Base-by-base conservation (phyloP, 73 alveolate genomes). In the Strombidium stylifer region DNA sequence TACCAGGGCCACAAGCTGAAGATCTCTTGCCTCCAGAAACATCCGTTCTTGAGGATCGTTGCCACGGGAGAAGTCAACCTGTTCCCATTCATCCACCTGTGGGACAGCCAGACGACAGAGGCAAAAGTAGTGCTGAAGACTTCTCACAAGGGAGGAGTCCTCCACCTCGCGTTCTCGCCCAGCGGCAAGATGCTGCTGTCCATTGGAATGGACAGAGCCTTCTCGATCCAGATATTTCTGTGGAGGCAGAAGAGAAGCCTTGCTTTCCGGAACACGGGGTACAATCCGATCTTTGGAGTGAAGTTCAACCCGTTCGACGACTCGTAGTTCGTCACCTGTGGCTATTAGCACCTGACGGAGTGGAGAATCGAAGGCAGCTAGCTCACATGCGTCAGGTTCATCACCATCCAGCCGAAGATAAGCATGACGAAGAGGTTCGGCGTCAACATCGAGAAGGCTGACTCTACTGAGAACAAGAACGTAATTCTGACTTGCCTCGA, bases 31-130 rank as follows among this genome's bases (percentile, higher is more conserved):
- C 49, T 93, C 14, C 97, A 95, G 10, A 70, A 82, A 41, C 96
- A 93, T 80, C 94, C 94, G 5, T 51, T 73, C 50, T 64, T 87
- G 35, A 65, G 82, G 59, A 69, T 82, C 48, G 89, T 93, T 0
- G 98, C 98, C 28, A 90, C 97, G 41, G 98, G 98, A 0, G 98
- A 93, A 61, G 96, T 90, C 26, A 71, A 85, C 51, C 28, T 56
- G 16, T 69, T 21, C 56, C 90, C 90, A 23, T 53, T 54, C 11
- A 69, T 93, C 8, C 96, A 90, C 61, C 92, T 93, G 19, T 93
- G 98, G 98, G 85, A 88, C 69, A 93, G 91, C 6, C 79, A 66
- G 15, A 89, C 89, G 12, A 69, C 87, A 14, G 98, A 93, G 53
- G 91, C 98, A 15, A 34, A 81, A 37, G 82, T 62, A 46, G 62